Base-by-base conservation (phyloP, 495 filamentous ascomycete genomes). In the Xylaria grammica region DNA sequence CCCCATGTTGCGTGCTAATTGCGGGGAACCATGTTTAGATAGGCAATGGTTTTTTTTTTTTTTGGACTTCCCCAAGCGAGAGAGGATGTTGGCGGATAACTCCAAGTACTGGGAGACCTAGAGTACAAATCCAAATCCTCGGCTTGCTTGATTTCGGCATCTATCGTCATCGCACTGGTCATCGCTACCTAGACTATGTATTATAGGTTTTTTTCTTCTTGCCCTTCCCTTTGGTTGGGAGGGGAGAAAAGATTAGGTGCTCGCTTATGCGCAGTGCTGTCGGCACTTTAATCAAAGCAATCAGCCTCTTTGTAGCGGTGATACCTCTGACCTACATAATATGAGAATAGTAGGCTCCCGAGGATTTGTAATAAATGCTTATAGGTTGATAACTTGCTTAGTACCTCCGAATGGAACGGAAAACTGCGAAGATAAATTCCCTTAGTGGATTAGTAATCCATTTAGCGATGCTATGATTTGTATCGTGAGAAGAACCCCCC, bases 371-470 rank as follows among this genome's bases (percentile, higher is more conserved):
- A n/a, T n/a, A n/a, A n/a, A n/a, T n/a, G n/a, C n/a, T n/a, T n/a
- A n/a, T n/a, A n/a, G n/a, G n/a, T n/a, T n/a, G n/a, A n/a, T n/a
- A n/a, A n/a, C n/a, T n/a, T n/a, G n/a, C n/a, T n/a, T n/a, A n/a
- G n/a, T n/a, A n/a, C n/a, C n/a, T n/a, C n/a, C n/a, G n/a, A n/a
- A n/a, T n/a, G n/a, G n/a, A n/a, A n/a, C n/a, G n/a, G n/a, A n/a
- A n/a, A n/a, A n/a, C n/a, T n/a, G n/a, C 15, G 40, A 15, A 42
- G 6, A 17, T 42, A 17, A 17, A 11, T 42, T 15, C 20, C 20
- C 45, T 5, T 48, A n/a, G 56, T 26, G 32, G 58, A 61, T 61
- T 61, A 46, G 58, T 61, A 61, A 61, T 61, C 58, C 58, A 40
- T 40, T 50, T 46, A 27, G 22, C 26, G 9, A 40, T 17, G 29